Evolutionary conservation across 73 alveolate species (phyloP), one percentile per base, ranked within the genome.

Genomic region (Paramecium sexaurelia): DNA sequence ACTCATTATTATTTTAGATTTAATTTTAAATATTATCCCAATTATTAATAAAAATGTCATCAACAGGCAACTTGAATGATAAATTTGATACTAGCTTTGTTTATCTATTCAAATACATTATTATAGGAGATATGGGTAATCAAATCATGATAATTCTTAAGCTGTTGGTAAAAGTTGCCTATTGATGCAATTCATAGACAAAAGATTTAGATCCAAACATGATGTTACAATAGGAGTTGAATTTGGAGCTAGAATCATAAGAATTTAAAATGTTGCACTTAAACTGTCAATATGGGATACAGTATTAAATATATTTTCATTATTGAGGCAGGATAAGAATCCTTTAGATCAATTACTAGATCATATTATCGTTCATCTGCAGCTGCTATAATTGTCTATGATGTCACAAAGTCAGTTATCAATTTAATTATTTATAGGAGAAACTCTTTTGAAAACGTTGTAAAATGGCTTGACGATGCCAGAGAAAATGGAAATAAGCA

Each of bases 231-330:
- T 97, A 27, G 99, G 99, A 20, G 99, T 97, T 11, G 99, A 97
- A 92, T 97, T 97, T 85, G 99, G 99, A 24, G 98, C 99, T 11
- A 95, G 98, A 91, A 97, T 95, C 27, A 93, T 97, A 26, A 85
- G 95, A 51, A 85, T 97, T 43, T 69, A 97, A 67, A 89, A 94
- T 51, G 93, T 96, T 84, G 85, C 94, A 35, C 92, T 97, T 40
- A 97, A 97, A 95, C 91, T 97, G 32, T 96, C 97, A 85, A 97
- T 97, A 61, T 97, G 99, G 99, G 99, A 97, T 91, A 97, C 99
- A 84, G 99, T 95, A 95, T 85, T 78, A 22, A 85, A 69, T 35
- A 51, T 51, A 15, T 15, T 69, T n/a, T 36, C 17, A 32, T 69
- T 39, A 68, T 55, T 29, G n/a, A 88, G 97, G 98, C 99, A 43